Base-by-base conservation (phyloP, 176 grass and related monocot species). In the Carex myosuroides region DNA sequence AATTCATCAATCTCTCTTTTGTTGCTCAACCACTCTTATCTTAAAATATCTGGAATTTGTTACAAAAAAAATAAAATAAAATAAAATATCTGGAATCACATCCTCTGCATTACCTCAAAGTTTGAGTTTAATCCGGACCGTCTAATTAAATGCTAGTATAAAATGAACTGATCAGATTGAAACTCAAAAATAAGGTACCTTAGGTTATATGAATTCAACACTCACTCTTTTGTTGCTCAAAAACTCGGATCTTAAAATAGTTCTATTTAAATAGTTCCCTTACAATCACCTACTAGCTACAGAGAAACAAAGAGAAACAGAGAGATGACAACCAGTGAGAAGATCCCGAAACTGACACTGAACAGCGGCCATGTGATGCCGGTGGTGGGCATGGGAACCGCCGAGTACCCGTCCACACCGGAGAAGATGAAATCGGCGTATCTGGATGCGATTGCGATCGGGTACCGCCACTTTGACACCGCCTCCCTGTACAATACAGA, bases 401-500 rank as follows among this genome's bases (percentile, higher is more conserved):
- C 87, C 26, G 46, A 22, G 78, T 83, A 22, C 39, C 80, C 83
- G 0, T 0, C 13, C 2, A 11, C 22, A 33, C 33, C 44, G 32
- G 85, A 88, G 48, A 13, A 20, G 32, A 70, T n/a, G 41, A 86
- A 30, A 61, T 3, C 14, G 67, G 91, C 91, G 0, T 86, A 88
- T 78, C 30, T 93, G 3, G 80, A 86, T 13, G 94, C 91, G 30
- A 79, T 93, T 62, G 91, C 85, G 62, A 53, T 75, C 13, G 91
- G 91, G 0, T 96, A 60, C 85, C 94, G 89, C 64, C 94, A 96
- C 85, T 88, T 93, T 63, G 94, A 93, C 89, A 91, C 94, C 2
- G 94, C 94, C 26, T 3, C 22, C 46, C 0, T 86, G 60, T 96
- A 96, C 81, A 8, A 20, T 6, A 68, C 89, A 12, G 91, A 92